Conservation (phyloP, 2,329 filamentous ascomycete species). For the Macrophomina tecta region DNA sequence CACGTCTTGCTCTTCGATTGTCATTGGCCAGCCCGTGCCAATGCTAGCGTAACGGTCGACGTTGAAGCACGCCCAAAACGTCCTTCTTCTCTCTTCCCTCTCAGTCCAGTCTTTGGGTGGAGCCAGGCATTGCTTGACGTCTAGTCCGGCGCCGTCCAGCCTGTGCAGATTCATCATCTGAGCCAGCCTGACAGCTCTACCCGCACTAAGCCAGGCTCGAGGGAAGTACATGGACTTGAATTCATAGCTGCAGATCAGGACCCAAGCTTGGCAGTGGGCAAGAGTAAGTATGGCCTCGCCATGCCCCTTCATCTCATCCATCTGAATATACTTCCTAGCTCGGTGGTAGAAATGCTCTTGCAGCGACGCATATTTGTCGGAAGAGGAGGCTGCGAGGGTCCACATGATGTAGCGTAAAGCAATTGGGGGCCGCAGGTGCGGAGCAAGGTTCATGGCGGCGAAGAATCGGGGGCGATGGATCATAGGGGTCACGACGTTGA, state of each 20-base stretch:
- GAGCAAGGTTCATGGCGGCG: conserved; percentile 87
- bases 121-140: conserved; percentile 90
- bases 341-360: conserved; percentile 90
- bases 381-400: conserved; percentile 86
- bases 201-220: conserved; percentile 90
- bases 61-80: conserved; percentile 94
- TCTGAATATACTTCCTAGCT: conserved; percentile 86
- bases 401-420: conserved; percentile 94
- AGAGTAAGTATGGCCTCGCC: conserved; percentile 88
- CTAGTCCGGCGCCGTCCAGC: conserved; percentile 78
- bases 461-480: conserved; percentile 88
- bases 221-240: conserved; percentile 99
- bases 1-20: conserved; percentile 84
- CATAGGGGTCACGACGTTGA: conserved; percentile 85
- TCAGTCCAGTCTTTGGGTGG: conserved; percentile 93
- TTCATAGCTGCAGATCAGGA: conserved; percentile 81
- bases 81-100: conserved; percentile 85
- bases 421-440: conserved; percentile 82
- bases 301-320: conserved; percentile 89
- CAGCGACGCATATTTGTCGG: conserved; percentile 78
- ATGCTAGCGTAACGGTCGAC: conserved; percentile 93
- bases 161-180: conserved; percentile 95
- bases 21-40: conserved; percentile 97
- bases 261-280: conserved; percentile 84
- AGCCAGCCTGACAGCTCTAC: conserved; percentile 76